A percentile compares a stretch with the other conserved stretches of the same genome.
Evolutionary conservation across 2,329 filamentous ascomycete species (phyloP).

Genomic region (Boeremia exigua): DNA sequence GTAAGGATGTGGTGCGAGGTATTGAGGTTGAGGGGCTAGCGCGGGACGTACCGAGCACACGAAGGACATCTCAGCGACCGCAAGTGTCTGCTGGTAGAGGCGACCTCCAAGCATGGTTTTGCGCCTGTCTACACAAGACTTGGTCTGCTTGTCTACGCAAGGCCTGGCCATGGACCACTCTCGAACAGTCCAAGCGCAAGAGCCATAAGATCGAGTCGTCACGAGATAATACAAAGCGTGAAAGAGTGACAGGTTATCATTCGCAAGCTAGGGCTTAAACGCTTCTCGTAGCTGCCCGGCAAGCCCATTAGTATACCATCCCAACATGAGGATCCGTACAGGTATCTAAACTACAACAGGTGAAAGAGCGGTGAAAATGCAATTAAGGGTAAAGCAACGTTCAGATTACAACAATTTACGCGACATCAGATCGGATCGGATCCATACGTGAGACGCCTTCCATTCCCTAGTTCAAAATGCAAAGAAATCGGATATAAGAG

Average conservation of each 20-base stretch:
- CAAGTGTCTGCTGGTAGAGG: no score
- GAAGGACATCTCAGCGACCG: neutral
- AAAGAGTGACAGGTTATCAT: conserved; percentile 8
- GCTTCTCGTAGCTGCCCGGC: neutral
- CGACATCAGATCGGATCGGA: conserved; percentile 22
- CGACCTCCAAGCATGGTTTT: no score
- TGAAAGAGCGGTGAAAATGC: conserved; percentile 24
- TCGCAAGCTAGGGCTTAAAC: neutral
- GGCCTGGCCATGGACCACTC: no score
- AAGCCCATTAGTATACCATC: conserved; percentile 13
- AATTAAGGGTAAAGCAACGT: conserved; percentile 24
- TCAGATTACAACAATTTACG: conserved; percentile 34
- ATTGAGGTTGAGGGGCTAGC: conserved; percentile 34
- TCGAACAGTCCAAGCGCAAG: no score
- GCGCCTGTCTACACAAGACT: no score
- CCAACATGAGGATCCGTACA: conserved; percentile 23
- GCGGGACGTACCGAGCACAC: neutral
- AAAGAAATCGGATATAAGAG: conserved; percentile 24
- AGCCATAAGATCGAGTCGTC: no score
- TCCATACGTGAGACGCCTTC: conserved; percentile 17
- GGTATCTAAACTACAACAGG: conserved; percentile 34
- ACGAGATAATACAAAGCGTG: no score
- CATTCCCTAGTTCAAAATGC: conserved; percentile 20
- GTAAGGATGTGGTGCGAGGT: conserved; percentile 45
- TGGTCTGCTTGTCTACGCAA: no score